Evolutionary conservation across 768 basidiomycete species (phyloP).

Genomic region (Chalciporus pseudorubinellus): DNA sequence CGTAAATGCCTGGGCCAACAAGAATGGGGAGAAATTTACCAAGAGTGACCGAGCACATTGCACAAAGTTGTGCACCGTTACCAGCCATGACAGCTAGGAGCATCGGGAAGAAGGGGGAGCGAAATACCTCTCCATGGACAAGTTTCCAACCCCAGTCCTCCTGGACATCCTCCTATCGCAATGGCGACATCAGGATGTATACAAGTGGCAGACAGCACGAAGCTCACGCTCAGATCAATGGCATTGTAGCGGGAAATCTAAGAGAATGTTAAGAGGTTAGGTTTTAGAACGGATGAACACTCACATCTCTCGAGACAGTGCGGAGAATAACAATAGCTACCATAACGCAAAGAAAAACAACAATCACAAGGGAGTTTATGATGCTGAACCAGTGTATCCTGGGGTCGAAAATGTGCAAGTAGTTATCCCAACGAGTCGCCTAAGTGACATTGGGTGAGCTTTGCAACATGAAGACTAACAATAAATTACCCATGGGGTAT

Average conservation of each 20-base stretch:
- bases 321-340: constrained; percentile 87
- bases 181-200: not conserved
- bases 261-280: not conserved
- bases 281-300: constrained; percentile 16
- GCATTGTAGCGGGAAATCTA: constrained; percentile 75
- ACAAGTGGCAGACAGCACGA: not conserved
- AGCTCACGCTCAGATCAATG: constrained; percentile 78
- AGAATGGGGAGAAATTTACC: constrained; percentile 39
- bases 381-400: constrained; percentile 97
- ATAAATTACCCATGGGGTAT: constrained; percentile 70
- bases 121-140: constrained; percentile 94
- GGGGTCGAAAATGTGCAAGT: constrained; percentile 90
- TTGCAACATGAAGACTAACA: not conserved
- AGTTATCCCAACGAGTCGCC: constrained; percentile 97
- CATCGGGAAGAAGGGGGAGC: constrained; percentile 75
- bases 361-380: constrained; percentile 89
- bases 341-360: constrained; percentile 88
- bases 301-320: constrained; percentile 84
- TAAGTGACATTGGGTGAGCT: constrained; percentile 31
- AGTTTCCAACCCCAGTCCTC: constrained; percentile 99
- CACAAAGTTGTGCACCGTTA: constrained; percentile 55
- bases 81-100: constrained; percentile 84
- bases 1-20: constrained; percentile 3
- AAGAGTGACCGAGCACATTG: constrained; percentile 87
- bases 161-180: constrained; percentile 81